Evolutionary conservation across 108 stramenopile genomes (phyloP), one percentile per base, ranked within the genome.

Genomic region (Cyclotella choctawhatcheeana): DNA sequence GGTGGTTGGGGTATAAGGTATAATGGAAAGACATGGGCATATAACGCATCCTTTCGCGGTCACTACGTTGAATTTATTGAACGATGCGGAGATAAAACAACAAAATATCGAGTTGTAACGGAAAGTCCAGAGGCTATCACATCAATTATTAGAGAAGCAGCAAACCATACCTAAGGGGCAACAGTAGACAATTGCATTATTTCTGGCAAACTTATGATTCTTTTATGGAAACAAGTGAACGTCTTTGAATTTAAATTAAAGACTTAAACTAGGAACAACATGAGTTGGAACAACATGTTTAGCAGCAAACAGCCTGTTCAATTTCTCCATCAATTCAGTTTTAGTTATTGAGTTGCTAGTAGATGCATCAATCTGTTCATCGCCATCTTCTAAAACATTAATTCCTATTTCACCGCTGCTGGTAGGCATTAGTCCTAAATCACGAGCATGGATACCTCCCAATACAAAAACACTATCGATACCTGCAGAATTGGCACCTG

Each of bases 401-500:
- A 58, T 34, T 43, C 58, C 58, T 37, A 20, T 10, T 51, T 30
- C 37, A 21, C 58, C 64, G 37, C 58, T 58, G 16, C 44, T 26
- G 14, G 71, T 73, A 5, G 67, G 63, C 48, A n/a, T 13, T 16
- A 74, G 37, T 25, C 76, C 85, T n/a, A 94, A 64, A 44, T 88
- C 89, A 13, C 67, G 48, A 2, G 77, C 48, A 60, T 95, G 93
- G 30, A 95, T 83, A 10, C 93, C 93, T 14, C 86, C 81, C 16
- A 84, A 51, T 33, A 96, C 85, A 65, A 91, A 91, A 12, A 95
- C 62, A 55, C 74, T 83, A 14, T 76, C 79, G 52, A 97, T 69
- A 1, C 81, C 84, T 8, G 91, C 83, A 33, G 77, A 56, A 69
- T 84, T 86, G 2, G 96, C 94, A 26, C 96, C 94, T n/a, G 78